These are phyloP conservation scores for Talaromyces islandicus DNA, from an alignment of 2,329 filamentous ascomycete species.

Conservation along the genomic window DNA sequence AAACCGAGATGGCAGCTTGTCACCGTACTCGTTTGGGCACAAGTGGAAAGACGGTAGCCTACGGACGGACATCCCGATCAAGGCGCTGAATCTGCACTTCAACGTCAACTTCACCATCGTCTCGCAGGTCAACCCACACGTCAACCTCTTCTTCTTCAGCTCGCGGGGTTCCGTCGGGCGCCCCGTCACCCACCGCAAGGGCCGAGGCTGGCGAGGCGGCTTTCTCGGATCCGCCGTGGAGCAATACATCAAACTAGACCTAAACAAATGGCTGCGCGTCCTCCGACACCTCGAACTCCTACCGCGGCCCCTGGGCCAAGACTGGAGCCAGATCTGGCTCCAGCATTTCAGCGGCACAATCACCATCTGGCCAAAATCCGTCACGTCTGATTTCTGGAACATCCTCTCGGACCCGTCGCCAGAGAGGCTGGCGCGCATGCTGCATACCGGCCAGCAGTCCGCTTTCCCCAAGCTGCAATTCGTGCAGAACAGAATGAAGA, in stretches of 20 bases:
- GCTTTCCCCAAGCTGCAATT: conserved; percentile 91
- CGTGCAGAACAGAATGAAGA: conserved; percentile 75
- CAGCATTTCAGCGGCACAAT: conserved; percentile 92
- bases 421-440: conserved; percentile 73
- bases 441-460: conserved; percentile 82
- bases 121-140: conserved; percentile 84
- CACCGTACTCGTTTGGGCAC: conserved; percentile 92
- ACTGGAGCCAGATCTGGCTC: conserved; percentile 95
- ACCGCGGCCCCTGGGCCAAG: conserved; percentile 82
- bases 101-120: conserved; percentile 97
- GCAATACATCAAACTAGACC: conserved; percentile 91
- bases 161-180: conserved; percentile 86
- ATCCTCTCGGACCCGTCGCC: conserved; percentile 80
- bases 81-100: conserved; percentile 90
- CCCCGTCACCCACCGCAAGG: conserved; percentile 88
- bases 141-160: conserved; percentile 98
- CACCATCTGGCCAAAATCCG: conserved; percentile 88
- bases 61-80: conserved; percentile 90
- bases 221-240: conserved; percentile 89
- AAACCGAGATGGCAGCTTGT: conserved; percentile 66
- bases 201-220: conserved; percentile 90
- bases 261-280: conserved; percentile 97
- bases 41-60: conserved; percentile 98
- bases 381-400: conserved; percentile 71
- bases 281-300: conserved; percentile 87